These are phyloP conservation scores for Parathielavia hyrcaniae DNA, from an alignment of 495 filamentous ascomycete genomes.

Conservation along the genomic window DNA sequence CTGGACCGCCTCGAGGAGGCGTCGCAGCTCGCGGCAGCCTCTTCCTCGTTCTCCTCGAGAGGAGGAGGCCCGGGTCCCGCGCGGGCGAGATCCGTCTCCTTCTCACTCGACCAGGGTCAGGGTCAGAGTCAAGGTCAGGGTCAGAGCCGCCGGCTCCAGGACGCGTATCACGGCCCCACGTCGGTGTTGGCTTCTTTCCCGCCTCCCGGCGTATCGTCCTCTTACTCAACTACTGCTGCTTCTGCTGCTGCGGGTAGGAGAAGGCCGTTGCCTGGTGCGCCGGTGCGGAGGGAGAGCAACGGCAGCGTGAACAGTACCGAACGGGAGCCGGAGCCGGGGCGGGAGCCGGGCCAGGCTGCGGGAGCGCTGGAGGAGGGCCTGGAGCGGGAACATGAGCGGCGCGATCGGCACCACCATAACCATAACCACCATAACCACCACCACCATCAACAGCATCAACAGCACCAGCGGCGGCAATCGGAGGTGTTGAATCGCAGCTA, in stretches of 20 bases:
- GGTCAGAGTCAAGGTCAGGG: neutral
- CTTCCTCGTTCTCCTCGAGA: no score
- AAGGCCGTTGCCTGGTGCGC: slow-evolving; percentile 3
- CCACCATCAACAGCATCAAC: neutral
- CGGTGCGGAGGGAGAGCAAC: slow-evolving; percentile 1
- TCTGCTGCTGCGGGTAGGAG: neutral
- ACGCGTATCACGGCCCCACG: neutral
- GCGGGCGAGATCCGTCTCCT: neutral
- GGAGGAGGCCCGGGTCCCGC: no score
- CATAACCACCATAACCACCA: neutral
- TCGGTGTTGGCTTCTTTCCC: slow-evolving; percentile 6
- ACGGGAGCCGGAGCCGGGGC: neutral
- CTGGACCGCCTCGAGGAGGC: slow-evolving; percentile 39
- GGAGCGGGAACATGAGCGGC: neutral
- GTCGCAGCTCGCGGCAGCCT: slow-evolving; percentile 12
- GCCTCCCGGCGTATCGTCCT: neutral
- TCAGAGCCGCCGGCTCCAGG: neutral
- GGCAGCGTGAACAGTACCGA: no score
- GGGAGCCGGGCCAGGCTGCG: neutral
- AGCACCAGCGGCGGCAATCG: neutral
- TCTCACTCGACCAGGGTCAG: neutral
- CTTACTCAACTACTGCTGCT: neutral
- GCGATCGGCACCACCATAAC: neutral
- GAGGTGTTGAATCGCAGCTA: neutral
- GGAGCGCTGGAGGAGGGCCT: neutral